Base-by-base conservation (phyloP, 208 protist species). In the Leishmania tarentolae region DNA sequence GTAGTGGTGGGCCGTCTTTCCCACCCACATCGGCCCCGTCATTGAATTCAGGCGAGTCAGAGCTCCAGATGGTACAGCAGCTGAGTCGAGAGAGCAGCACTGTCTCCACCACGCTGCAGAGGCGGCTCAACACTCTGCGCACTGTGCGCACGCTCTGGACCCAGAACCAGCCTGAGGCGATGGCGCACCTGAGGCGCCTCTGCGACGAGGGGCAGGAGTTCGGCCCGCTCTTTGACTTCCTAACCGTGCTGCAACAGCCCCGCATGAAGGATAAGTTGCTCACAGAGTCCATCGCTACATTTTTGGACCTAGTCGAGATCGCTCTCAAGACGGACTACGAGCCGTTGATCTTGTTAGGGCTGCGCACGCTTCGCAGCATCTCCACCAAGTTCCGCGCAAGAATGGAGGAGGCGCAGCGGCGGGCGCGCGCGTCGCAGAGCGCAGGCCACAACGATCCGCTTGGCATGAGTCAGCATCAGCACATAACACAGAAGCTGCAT, bases 221-320 rank as follows among this genome's bases (percentile, higher is more conserved):
- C 53, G 91, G 94, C 1, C 86, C 87, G 1, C 76, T 92, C 47
- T 86, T 86, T n/a, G 94, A 97, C 77, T 89, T 97, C 80, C 81
- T 97, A 46, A 86, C 77, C 17, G 78, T 83, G 35, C 90, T 95
- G 87, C 94, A 95, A 82, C 85, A 95, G 79, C 83, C 90, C 53
- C 89, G 88, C 65, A 91, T 95, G 87, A 91, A 91, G 78, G 94
- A 95, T 50, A 90, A 90, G 59, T 76, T 97, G 65, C 79, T 78
- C 17, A 73, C 88, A 13, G 91, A 90, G 50, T 85, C 80, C 40
- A 79, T 95, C 28, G 82, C 90, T 3, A 85, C 85, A 53, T 77
- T 97, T 46, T 82, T 95, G 31, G 87, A 94, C 37, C 47, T 97
- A 24, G 47, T 96, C 24, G 46, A 82, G 35, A 87, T 83, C 75